These are phyloP conservation scores for Sporobolomyces phaffii DNA, from an alignment of 768 basidiomycete genomes.

Conservation along the genomic window DNA sequence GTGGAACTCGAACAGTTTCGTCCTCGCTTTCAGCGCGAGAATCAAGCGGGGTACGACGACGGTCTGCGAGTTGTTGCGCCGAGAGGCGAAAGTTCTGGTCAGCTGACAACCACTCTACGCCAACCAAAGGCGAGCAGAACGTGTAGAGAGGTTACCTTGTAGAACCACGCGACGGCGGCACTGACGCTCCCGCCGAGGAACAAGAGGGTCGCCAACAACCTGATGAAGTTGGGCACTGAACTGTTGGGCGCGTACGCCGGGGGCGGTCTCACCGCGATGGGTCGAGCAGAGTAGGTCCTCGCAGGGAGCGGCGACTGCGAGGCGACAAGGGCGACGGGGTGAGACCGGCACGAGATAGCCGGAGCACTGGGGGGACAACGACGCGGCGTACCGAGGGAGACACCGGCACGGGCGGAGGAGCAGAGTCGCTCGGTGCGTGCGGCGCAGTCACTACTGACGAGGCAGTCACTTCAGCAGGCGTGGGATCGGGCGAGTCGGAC, in stretches of 20 bases:
- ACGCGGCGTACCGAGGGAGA: background rate
- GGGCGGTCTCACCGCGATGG: constrained; percentile 20
- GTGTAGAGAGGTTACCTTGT: constrained; percentile 9
- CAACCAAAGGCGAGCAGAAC: background rate
- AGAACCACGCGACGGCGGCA: constrained; percentile 16
- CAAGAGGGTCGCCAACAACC: constrained; percentile 7
- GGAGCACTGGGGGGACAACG: constrained; percentile 3
- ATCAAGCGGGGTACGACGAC: constrained; percentile 28
- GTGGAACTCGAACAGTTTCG: background rate
- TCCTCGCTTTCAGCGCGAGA: constrained; percentile 12
- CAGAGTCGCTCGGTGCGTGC: constrained; percentile 5
- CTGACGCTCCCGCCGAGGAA: constrained; percentile 17
- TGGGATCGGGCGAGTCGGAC: too few relatives aligned
- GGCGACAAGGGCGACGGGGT: constrained; percentile 9
- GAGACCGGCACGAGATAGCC: background rate
- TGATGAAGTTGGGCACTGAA: constrained; percentile 26
- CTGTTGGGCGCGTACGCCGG: constrained; percentile 26
- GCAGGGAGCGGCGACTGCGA: constrained; percentile 28
- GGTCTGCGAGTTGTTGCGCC: background rate
- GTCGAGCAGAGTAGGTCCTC: constrained; percentile 33
- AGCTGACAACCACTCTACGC: too few relatives aligned
- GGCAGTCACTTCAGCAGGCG: background rate
- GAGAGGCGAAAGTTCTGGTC: too few relatives aligned
- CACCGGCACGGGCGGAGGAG: constrained; percentile 4
- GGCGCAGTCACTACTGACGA: fast-evolving